Conservation (phyloP, 2,329 filamentous ascomycete species). For the Cercospora berteroae region DNA sequence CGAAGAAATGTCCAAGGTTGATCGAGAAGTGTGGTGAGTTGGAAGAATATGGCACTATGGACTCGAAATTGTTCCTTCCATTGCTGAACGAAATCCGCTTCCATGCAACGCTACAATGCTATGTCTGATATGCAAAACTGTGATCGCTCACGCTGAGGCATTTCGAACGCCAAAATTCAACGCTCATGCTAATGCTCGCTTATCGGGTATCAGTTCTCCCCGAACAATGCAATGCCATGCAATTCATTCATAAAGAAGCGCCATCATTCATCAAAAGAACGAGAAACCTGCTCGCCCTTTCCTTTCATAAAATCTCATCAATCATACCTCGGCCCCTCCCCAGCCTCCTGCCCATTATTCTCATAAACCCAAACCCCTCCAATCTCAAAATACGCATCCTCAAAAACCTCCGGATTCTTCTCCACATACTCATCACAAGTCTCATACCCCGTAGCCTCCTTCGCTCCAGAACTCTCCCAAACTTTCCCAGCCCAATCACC, state of each 20-base stretch:
- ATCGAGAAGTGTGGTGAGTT: too few relatives aligned
- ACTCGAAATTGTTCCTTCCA: background rate
- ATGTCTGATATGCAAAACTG: background rate
- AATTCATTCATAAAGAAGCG: background rate
- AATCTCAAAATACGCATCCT: constrained; percentile 73
- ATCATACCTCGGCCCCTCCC: constrained; percentile 12
- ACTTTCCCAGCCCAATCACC: constrained; percentile 79
- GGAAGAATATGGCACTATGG: background rate
- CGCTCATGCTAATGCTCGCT: background rate
- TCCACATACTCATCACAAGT: constrained; percentile 72
- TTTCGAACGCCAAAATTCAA: background rate
- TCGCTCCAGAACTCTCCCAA: constrained; percentile 63
- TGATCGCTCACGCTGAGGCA: background rate
- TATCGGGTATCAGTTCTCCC: background rate
- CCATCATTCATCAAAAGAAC: background rate
- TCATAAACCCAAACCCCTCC: constrained; percentile 65
- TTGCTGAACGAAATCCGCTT: background rate
- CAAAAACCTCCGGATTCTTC: constrained; percentile 67
- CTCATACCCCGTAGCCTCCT: constrained; percentile 51
- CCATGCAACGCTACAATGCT: background rate
- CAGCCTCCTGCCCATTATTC: constrained; percentile 15
- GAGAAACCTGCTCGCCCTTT: background rate
- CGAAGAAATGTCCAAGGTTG: too few relatives aligned
- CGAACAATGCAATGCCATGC: background rate
- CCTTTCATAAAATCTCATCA: background rate